Percentiles rank a stretch among this genome's conserved stretches.
Evolutionary conservation across 2,329 filamentous ascomycete species (phyloP).

Genomic region (Coniochaeta prunicola): DNA sequence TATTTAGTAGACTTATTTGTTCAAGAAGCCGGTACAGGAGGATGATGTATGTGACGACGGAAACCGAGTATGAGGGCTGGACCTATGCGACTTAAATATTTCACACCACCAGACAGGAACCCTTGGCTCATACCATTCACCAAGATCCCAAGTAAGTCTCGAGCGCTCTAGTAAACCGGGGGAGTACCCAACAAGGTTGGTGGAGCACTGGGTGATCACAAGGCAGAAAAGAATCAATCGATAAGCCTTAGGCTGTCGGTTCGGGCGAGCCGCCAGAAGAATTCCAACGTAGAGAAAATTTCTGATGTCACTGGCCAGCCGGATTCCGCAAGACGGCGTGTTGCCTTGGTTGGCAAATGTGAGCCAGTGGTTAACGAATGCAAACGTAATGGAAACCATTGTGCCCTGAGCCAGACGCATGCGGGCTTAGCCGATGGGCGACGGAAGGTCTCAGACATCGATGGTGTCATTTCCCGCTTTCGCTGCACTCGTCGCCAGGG

Average conservation of each 20-base stretch:
- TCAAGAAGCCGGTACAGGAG: neutral
- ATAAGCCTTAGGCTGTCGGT: neutral
- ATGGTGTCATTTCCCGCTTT: constrained; percentile 1
- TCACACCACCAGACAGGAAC: neutral
- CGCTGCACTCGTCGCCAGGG: neutral
- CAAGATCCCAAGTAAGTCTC: neutral
- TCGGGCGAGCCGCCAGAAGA: constrained; percentile 1
- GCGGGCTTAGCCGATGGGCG: neutral
- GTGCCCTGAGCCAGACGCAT: neutral
- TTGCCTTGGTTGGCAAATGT: neutral
- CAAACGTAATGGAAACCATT: constrained; percentile 3
- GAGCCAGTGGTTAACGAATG: neutral
- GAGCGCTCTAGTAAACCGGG: neutral
- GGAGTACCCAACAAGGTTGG: neutral
- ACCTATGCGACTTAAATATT: neutral
- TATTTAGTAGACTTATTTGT: neutral
- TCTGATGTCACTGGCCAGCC: constrained; percentile 2
- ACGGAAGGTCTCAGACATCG: neutral
- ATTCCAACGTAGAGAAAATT: neutral
- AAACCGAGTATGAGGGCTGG: neutral
- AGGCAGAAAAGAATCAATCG: neutral
- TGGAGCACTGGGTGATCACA: constrained; percentile 1
- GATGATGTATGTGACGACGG: neutral
- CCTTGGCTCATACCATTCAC: neutral
- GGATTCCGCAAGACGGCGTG: neutral